Evolutionary conservation across 495 filamentous ascomycete genomes (phyloP).

Genomic region (Annulohypoxylon moriforme): DNA sequence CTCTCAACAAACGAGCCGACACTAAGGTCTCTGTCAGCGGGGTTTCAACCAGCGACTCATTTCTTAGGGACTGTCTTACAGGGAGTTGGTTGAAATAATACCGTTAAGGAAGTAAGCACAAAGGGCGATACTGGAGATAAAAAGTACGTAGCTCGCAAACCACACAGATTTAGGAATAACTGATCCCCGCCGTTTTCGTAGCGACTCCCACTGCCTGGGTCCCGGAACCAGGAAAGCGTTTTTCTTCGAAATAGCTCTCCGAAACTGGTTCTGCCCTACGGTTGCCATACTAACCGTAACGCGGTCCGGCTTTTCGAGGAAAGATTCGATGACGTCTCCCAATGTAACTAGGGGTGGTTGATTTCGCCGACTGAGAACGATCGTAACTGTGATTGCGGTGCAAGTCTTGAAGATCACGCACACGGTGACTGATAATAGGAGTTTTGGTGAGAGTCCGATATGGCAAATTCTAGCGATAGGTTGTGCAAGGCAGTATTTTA

Average conservation of each 20-base stretch:
- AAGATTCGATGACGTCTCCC: slow-evolving; percentile 64
- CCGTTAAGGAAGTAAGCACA: slow-evolving; percentile 12
- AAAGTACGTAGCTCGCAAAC: slow-evolving; percentile 36
- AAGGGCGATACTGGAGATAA: slow-evolving; percentile 20
- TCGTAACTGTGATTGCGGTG: slow-evolving; percentile 49
- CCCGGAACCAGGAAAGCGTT: slow-evolving; percentile 10
- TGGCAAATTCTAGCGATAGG: slow-evolving; percentile 33
- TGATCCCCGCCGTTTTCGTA: slow-evolving; percentile 2
- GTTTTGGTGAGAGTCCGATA: slow-evolving; percentile 42
- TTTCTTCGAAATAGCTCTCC: slow-evolving; percentile 16
- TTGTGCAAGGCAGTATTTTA: slow-evolving; percentile 40
- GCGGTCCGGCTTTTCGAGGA: slow-evolving; percentile 56
- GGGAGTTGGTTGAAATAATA: neutral
- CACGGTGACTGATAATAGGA: slow-evolving; percentile 51
- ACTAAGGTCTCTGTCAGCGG: slow-evolving; percentile 9
- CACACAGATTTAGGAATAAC: slow-evolving; percentile 32
- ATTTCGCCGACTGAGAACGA: slow-evolving; percentile 43
- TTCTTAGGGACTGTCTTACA: slow-evolving; percentile 19
- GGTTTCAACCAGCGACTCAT: neutral
- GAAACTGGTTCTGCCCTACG: slow-evolving; percentile 33
- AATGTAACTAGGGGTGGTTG: slow-evolving; percentile 58
- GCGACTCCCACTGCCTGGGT: slow-evolving; percentile 23
- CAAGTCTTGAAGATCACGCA: slow-evolving; percentile 52
- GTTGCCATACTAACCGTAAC: slow-evolving; percentile 52
- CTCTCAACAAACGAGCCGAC: slow-evolving; percentile 34